These are phyloP conservation scores for Esteya vermicola DNA, from an alignment of 2,329 filamentous ascomycete species.

Conservation along the genomic window DNA sequence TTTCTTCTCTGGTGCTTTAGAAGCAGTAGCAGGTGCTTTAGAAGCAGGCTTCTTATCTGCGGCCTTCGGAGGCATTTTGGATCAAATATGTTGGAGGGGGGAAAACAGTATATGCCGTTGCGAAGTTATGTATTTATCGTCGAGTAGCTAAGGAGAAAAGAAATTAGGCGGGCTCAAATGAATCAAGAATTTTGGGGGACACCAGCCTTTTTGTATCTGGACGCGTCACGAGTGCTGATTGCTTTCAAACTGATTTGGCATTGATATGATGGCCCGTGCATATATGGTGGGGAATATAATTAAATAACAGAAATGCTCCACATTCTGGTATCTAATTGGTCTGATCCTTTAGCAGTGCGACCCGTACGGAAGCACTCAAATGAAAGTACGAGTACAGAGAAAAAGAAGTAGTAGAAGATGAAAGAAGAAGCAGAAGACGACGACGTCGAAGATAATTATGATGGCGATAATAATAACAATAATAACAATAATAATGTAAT, in stretches of 20 bases:
- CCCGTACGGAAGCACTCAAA: too few species aligned
- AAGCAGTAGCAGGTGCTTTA: conserved; percentile 74
- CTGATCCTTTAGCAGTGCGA: too few species aligned
- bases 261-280: conserved; percentile 7
- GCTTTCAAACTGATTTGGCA: conserved; percentile 12
- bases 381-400: too few species aligned
- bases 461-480: too few species aligned
- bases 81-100: conserved; percentile 4
- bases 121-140: conserved; percentile 6
- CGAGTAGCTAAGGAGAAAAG: conserved; percentile 11
- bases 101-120: conserved; percentile 2
- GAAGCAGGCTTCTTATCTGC: conserved; percentile 98
- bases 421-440: too few species aligned
- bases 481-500: too few species aligned
- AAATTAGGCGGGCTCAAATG: conserved; percentile 24
- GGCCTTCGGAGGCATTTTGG: conserved; percentile 92
- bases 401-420: too few species aligned
- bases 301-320: not conserved
- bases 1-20: conserved; percentile 81
- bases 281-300: too few species aligned
- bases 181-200: conserved; percentile 30
- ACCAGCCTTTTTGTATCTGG: conserved; percentile 46
- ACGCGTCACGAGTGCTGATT: conserved; percentile 43
- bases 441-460: too few species aligned
- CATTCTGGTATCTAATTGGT: not conserved